These are phyloP conservation scores for Tuctoria greenei DNA, from an alignment of 176 grass and related monocot species.

Conservation along the genomic window DNA sequence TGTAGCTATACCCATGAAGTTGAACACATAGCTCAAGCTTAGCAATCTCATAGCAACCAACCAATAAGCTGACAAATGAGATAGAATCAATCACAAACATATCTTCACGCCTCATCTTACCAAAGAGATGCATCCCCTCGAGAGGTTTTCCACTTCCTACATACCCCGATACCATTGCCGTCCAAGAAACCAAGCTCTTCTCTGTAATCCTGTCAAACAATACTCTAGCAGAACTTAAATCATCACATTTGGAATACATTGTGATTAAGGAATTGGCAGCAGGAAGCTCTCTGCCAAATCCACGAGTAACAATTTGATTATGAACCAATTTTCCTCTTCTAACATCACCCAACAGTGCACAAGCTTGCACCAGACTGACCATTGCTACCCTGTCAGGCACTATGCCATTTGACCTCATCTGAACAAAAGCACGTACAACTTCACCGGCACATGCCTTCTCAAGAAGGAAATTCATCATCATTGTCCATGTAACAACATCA, in stretches of 20 bases:
- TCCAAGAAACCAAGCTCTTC: constrained; percentile 81
- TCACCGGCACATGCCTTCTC: constrained; percentile 38
- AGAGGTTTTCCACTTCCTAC: constrained; percentile 52
- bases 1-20: constrained; percentile 65
- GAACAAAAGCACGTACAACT: constrained; percentile 50
- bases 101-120: constrained; percentile 54
- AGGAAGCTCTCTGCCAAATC: constrained; percentile 50
- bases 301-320: constrained; percentile 43
- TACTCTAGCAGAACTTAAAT: constrained; percentile 48
- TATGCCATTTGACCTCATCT: constrained; percentile 62
- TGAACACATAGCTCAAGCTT: constrained; percentile 56
- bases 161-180: constrained; percentile 61
- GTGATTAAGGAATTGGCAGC: constrained; percentile 62
- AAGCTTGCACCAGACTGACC: constrained; percentile 58
- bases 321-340: constrained; percentile 57
- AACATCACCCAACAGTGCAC: constrained; percentile 53
- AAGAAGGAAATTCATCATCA: constrained; percentile 68
- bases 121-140: constrained; percentile 60
- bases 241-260: constrained; percentile 70
- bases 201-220: constrained; percentile 52
- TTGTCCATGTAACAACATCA: constrained; percentile 68
- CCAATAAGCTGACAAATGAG: constrained; percentile 54
- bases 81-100: constrained; percentile 52
- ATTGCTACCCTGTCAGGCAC: constrained; percentile 59
- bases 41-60: constrained; percentile 55